A percentile compares a stretch with the other conserved stretches of the same genome.
These are phyloP conservation scores for Pseudotulostoma volvatum DNA, from an alignment of 495 filamentous ascomycete genomes.

Conservation along the genomic window DNA sequence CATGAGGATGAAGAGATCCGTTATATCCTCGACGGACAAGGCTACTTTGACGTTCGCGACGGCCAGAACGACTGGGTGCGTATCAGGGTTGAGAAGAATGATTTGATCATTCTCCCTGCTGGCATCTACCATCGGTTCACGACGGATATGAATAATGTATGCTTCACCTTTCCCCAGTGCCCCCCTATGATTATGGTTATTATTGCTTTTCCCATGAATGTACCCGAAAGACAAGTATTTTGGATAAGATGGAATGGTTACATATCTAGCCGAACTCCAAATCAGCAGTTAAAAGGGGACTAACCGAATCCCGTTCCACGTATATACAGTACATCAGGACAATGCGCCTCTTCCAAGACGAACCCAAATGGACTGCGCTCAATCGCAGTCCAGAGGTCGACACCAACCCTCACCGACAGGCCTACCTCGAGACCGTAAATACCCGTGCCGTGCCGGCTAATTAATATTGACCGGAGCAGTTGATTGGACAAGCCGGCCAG, in stretches of 20 bases:
- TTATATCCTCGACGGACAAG: constrained; percentile 80
- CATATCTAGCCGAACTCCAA: too few relatives aligned
- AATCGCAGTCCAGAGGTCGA: constrained; percentile 70
- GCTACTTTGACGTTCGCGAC: constrained; percentile 85
- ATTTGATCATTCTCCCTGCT: constrained; percentile 78
- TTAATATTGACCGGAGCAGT: too few relatives aligned
- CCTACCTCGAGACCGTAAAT: constrained; percentile 47
- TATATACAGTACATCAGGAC: constrained; percentile 70
- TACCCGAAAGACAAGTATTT: too few relatives aligned
- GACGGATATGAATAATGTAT: constrained; percentile 75
- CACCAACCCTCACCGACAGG: constrained; percentile 57
- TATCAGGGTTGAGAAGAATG: constrained; percentile 54
- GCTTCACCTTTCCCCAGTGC: constrained; percentile 22
- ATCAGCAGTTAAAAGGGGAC: too few relatives aligned
- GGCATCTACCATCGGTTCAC: constrained; percentile 97
- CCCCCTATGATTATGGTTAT: too few relatives aligned
- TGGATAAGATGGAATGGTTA: too few relatives aligned
- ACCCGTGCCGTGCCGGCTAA: constrained; percentile 4
- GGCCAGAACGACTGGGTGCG: constrained; percentile 65
- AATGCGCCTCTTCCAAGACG: constrained; percentile 94
- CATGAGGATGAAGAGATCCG: constrained; percentile 99
- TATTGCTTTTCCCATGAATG: too few relatives aligned
- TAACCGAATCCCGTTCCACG: constrained; percentile 9
- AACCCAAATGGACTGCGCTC: constrained; percentile 95
- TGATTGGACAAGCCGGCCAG: neutral